Evolutionary conservation across 2,329 filamentous ascomycete species (phyloP).

Genomic region (Phialophora expanda): DNA sequence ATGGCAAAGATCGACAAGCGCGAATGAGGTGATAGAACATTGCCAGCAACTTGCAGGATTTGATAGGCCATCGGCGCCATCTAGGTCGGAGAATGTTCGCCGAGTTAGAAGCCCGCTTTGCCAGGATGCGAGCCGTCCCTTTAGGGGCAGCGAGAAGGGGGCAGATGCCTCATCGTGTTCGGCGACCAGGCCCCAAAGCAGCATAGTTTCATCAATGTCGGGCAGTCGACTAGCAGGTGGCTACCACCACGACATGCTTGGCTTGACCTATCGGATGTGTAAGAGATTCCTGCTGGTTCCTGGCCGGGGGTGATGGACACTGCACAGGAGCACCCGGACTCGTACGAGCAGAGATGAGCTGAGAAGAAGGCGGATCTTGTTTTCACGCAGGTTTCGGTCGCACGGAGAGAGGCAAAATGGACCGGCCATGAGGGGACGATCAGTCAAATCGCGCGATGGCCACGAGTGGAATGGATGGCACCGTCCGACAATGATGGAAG

Average conservation of each 20-base stretch:
- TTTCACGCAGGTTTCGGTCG: constrained; percentile 3
- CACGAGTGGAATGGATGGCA: constrained; percentile 12
- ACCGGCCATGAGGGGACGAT: constrained; percentile 1
- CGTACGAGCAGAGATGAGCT: neutral
- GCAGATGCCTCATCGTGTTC: neutral
- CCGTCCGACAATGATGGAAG: neutral
- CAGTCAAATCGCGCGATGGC: neutral
- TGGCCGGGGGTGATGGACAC: neutral
- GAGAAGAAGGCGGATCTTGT: neutral
- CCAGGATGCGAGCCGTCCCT: constrained; percentile 4
- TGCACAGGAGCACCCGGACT: neutral
- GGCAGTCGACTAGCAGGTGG: constrained; percentile 8
- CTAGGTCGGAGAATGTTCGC: neutral
- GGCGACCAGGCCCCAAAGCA: constrained; percentile 16
- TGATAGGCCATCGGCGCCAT: constrained; percentile 3
- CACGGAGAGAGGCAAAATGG: constrained; percentile 5
- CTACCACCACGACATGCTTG: constrained; percentile 8
- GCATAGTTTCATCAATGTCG: constrained; percentile 13
- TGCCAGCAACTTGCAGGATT: constrained; percentile 8
- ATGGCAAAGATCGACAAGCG: constrained; percentile 15
- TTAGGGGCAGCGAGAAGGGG: constrained; percentile 13
- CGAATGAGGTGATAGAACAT: constrained; percentile 7
- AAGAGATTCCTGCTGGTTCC: neutral
- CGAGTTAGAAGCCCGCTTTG: neutral
- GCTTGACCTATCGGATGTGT: constrained; percentile 9